Conservation (phyloP, 1,284 basidiomycete species). For the Cystobasidium sp. region DNA sequence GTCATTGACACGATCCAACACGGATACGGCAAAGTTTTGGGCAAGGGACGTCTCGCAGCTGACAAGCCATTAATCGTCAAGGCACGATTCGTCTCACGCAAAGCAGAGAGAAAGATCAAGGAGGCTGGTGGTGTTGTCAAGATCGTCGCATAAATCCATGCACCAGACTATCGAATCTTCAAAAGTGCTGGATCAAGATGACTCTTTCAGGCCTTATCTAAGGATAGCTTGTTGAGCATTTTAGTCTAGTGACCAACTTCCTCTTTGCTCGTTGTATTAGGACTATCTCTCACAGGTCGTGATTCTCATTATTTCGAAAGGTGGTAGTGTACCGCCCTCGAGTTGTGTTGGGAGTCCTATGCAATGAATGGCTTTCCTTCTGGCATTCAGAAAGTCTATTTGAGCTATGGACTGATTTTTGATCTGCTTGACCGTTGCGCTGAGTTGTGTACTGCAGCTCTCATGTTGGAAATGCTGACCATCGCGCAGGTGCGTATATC, state of each 20-base stretch:
- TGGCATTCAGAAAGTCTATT: neutral
- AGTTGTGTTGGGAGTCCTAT: neutral
- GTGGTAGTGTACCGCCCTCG: slow-evolving; percentile 12
- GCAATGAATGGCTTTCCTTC: slow-evolving; percentile 5
- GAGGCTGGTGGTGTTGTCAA: slow-evolving; percentile 91
- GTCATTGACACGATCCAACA: slow-evolving; percentile 83
- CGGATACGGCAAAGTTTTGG: slow-evolving; percentile 90
- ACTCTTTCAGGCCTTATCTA: no score
- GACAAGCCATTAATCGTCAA: slow-evolving; percentile 88
- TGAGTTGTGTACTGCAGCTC: no score
- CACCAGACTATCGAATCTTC: neutral
- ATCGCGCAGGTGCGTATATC: no score
- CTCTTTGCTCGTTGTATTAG: neutral
- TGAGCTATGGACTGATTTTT: neutral
- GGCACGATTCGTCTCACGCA: slow-evolving; percentile 86
- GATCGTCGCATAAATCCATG: slow-evolving; percentile 87
- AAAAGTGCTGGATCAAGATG: no score
- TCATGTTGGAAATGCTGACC: no score
- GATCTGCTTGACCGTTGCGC: no score
- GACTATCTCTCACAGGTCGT: neutral
- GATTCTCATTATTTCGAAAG: neutral
- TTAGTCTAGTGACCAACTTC: no score
- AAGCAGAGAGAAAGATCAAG: slow-evolving; percentile 76
- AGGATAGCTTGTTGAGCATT: neutral
- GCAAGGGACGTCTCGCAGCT: slow-evolving; percentile 69